These are phyloP conservation scores for Prorocentrum cordatum DNA, from an alignment of 169 alveolate species.

Conservation along the genomic window DNA sequence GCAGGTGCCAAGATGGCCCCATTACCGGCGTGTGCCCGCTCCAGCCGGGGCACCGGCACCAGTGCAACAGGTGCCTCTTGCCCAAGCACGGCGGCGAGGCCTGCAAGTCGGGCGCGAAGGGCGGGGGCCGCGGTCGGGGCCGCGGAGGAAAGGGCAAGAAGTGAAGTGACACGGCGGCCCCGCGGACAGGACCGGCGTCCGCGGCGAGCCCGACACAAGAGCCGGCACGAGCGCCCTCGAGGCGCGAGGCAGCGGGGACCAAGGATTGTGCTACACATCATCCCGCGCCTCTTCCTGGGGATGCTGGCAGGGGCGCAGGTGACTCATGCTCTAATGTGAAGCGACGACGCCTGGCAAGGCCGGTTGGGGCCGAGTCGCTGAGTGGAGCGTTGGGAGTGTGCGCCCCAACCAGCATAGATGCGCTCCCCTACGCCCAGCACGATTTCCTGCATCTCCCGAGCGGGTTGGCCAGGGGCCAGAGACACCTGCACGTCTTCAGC, in stretches of 20 bases:
- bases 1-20: no score
- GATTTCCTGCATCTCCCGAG: no score
- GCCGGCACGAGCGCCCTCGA: background rate
- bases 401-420: no score
- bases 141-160: no score
- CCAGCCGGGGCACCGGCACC: background rate
- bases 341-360: background rate
- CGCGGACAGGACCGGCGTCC: no score
- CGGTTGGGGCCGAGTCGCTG: background rate
- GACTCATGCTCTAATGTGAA: no score
- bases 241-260: background rate
- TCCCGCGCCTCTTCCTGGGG: no score
- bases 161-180: no score
- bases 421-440: no score
- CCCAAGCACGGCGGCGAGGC: background rate
- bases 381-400: background rate
- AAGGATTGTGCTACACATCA: no score
- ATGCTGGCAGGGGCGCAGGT: no score
- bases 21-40: background rate
- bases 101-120: background rate
- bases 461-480: no score
- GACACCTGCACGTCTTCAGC: background rate
- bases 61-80: conserved; percentile 15
- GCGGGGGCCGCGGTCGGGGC: background rate
- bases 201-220: background rate